phyloP scores from a whole-genome alignment of 495 filamentous ascomycete species.

The Paragyromitra xinjiangensis region DNA sequence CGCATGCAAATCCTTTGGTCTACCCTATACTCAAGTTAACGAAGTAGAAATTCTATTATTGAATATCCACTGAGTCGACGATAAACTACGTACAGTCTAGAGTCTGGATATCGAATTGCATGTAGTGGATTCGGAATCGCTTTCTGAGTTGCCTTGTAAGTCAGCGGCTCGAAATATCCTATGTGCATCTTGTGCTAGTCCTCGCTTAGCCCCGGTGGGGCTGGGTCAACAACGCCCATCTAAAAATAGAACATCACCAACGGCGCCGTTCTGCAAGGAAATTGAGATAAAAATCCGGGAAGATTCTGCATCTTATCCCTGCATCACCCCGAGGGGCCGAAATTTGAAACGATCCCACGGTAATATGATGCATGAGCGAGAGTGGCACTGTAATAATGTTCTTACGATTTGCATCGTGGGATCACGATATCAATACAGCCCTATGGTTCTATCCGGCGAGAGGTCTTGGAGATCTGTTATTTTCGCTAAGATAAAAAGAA shows the following conservation, averaged over 20 bases:
- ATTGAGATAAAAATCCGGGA: neutral
- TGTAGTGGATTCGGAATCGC: neutral
- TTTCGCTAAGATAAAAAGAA: neutral
- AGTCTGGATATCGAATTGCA: neutral
- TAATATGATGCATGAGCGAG: neutral
- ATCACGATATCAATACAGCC: conserved; percentile 31
- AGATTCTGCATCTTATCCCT: conserved; percentile 20
- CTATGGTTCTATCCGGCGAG: conserved; percentile 16
- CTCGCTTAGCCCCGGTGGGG: neutral
- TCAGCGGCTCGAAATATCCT: conserved; percentile 3
- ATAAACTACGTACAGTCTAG: neutral
- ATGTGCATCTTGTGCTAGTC: neutral
- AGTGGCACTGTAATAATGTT: conserved; percentile 20
- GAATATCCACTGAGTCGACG: neutral
- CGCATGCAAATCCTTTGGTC: neutral
- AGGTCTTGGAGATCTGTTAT: neutral
- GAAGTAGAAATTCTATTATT: neutral
- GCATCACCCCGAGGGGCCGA: neutral
- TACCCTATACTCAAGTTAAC: neutral
- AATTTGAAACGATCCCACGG: conserved; percentile 6
- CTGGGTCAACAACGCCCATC: conserved; percentile 2
- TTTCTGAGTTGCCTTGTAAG: neutral
- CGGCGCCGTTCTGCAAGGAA: conserved; percentile 4
- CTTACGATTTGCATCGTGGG: neutral
- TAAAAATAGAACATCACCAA: conserved; percentile 28